phyloP scores from a whole-genome alignment of 768 basidiomycete genomes.

The Amanita rimosa region DNA sequence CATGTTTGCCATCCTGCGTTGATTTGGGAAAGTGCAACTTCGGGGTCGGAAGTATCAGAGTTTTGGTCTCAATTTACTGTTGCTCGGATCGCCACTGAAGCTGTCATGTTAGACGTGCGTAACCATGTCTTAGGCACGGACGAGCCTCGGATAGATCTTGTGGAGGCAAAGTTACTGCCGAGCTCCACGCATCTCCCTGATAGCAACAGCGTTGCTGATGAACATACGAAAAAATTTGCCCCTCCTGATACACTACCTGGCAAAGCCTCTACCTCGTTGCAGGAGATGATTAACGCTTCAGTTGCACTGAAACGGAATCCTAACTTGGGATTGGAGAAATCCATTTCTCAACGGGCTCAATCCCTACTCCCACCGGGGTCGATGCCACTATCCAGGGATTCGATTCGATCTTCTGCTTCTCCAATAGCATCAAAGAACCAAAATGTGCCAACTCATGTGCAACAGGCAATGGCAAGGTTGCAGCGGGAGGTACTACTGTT shows the following conservation, averaged over 20 bases:
- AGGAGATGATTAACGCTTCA: constrained; percentile 65
- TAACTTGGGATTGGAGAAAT: constrained; percentile 47
- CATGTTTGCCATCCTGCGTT: constrained; percentile 68
- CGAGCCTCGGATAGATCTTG: constrained; percentile 16
- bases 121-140: constrained; percentile 42
- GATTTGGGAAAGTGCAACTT: constrained; percentile 49
- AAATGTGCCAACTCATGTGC: constrained; percentile 34
- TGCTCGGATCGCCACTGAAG: constrained; percentile 54
- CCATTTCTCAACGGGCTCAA: constrained; percentile 41
- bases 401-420: background rate
- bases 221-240: constrained; percentile 17
- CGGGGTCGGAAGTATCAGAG: constrained; percentile 52
- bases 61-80: constrained; percentile 61
- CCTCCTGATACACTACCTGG: constrained; percentile 25
- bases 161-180: background rate
- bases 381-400: constrained; percentile 10
- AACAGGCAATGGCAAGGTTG: constrained; percentile 55
- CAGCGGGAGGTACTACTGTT: constrained; percentile 70
- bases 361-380: constrained; percentile 26
- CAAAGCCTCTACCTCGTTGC: constrained; percentile 45
- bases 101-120: constrained; percentile 54
- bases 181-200: background rate
- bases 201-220: background rate
- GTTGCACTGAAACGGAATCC: constrained; percentile 62
- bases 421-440: constrained; percentile 11